Base-by-base conservation (phyloP, 2,329 filamentous ascomycete genomes). In the Bipolaris oryzae region DNA sequence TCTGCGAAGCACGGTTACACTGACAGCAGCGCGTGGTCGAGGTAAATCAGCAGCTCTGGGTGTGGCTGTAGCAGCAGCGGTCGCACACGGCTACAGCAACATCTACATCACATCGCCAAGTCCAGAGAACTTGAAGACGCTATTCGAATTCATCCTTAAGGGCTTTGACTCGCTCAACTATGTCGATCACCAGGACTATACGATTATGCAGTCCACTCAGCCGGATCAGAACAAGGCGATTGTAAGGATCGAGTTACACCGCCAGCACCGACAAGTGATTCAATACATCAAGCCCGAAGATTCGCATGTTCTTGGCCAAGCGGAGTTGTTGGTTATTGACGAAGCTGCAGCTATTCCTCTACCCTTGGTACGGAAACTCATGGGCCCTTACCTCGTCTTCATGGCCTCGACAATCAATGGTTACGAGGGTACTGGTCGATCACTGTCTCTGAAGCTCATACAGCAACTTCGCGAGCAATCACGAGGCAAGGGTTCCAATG, bases 361-460 rank as follows among this genome's bases (percentile, higher is more conserved):
- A 10, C 95, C 95, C 0, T 81, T 98, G 2, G 95, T 99, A 7
- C 85, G 89, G 67, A 97, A 97, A 78, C 83, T 99, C 38, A 93
- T 99, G 86, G 95, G 95, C 0, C 94, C 94, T 13, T 99, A 99
- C 76, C 82, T 99, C 35, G 92, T 98, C 7, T 99, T 99, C 78
- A 98, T 99, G 95, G 92, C 96, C 0, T 99, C 95, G 0, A 99
- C 95, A 1, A 97, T 99, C 79, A 98, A 98, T 73, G 95, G 95
- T 56, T 99, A 99, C 74, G 95, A 99, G 80, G 95, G 95, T 54
- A 99, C 95, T 6, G 95, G 95, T 38, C 87, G 95, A 55, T 98
- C 95, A 1, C 83, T 99, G 5, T 98, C 95, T 0, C 81, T 99
- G 51, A 99, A 99, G 79, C 84, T 99, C 64, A 97, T 99, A 63